Conservation (phyloP, 192 early-diverging fungal genomes). For the Allomyces javanicus region DNA sequence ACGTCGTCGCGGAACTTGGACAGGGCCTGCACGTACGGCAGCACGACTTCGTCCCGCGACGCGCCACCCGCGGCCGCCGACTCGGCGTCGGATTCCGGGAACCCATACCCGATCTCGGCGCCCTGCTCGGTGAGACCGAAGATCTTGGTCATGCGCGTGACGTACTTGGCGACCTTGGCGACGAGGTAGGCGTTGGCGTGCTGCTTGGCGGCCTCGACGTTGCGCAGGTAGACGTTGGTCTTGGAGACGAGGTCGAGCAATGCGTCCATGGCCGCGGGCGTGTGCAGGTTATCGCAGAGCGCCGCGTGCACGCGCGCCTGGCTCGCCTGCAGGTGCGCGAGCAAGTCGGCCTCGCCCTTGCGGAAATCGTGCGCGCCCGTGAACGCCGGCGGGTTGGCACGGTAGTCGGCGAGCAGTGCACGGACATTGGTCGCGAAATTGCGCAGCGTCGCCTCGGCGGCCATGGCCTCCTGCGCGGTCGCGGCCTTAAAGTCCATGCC, state of each 20-base stretch:
- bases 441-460: constrained; percentile 55
- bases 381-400: constrained; percentile 25
- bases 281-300: constrained; percentile 84
- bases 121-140: constrained; percentile 63
- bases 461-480: constrained; percentile 55
- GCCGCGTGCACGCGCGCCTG: constrained; percentile 60
- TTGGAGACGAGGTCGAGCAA: constrained; percentile 55
- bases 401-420: constrained; percentile 49
- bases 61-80: constrained; percentile 10
- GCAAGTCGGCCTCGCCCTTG: constrained; percentile 48
- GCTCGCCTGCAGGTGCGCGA: constrained; percentile 35
- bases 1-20: constrained; percentile 79
- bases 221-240: constrained; percentile 56
- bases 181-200: constrained; percentile 47
- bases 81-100: constrained; percentile 1
- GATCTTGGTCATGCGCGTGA: constrained; percentile 56
- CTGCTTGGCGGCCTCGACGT: constrained; percentile 23
- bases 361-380: constrained; percentile 53
- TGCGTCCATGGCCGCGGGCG: constrained; percentile 56
- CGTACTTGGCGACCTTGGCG: constrained; percentile 56
- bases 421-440: constrained; percentile 78
- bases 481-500: constrained; percentile 62
- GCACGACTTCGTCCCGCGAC: constrained; percentile 34
- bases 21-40: constrained; percentile 63
- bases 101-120: constrained; percentile 47